A percentile compares a stretch with the other conserved stretches of the same genome.
Conservation (phyloP, 2,329 filamentous ascomycete species). For the Botrytis byssoidea region DNA sequence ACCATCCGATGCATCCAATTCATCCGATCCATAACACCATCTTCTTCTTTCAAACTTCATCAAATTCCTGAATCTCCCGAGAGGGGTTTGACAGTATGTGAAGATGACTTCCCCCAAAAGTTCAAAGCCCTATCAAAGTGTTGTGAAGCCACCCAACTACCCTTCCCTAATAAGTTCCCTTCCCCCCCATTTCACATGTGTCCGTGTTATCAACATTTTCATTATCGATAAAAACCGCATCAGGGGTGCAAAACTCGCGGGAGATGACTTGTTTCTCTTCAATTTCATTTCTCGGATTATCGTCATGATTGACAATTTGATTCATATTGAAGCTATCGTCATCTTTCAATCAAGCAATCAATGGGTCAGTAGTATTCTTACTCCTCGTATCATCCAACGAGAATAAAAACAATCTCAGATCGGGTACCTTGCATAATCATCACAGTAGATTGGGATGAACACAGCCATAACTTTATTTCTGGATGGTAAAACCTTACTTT, state of each 20-base stretch:
- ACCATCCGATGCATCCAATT: background rate
- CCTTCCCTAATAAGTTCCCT: background rate
- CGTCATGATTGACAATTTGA: background rate
- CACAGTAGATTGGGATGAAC: background rate
- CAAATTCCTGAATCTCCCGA: background rate
- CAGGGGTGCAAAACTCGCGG: background rate
- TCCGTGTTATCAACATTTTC: constrained; percentile 7
- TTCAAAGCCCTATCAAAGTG: background rate
- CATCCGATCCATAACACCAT: background rate
- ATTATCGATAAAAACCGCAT: constrained; percentile 6
- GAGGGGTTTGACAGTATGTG: background rate
- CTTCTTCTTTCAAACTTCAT: background rate
- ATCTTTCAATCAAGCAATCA: background rate
- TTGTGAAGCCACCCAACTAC: background rate
- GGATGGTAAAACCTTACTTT: background rate
- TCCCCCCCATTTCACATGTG: background rate
- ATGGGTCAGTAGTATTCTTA: background rate
- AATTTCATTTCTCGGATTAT: background rate
- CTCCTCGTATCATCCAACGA: background rate
- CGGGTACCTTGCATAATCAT: background rate
- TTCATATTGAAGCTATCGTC: background rate
- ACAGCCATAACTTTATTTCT: constrained; percentile 5
- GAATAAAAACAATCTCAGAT: background rate
- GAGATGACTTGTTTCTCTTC: constrained; percentile 7
- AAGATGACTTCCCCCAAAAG: background rate